These are phyloP conservation scores for Ilex asprella DNA, from an alignment of 257 asterid species.

Conservation along the genomic window DNA sequence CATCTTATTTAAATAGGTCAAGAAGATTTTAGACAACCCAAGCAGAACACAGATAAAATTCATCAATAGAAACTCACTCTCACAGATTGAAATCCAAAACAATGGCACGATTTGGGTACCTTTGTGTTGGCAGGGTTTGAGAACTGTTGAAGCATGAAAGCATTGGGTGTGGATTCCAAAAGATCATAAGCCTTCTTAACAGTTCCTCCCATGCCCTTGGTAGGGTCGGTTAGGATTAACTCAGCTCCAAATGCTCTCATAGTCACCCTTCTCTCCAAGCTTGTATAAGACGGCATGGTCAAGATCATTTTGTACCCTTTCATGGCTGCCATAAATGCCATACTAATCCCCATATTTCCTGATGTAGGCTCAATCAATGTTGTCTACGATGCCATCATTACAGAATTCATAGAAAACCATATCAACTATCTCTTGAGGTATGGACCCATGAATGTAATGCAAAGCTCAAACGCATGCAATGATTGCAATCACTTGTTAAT, in stretches of 20 bases:
- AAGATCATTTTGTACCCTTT: slow-evolving; percentile 94
- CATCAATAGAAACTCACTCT: too few species aligned
- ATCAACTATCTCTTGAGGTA: too few species aligned
- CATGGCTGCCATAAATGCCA: slow-evolving; percentile 98
- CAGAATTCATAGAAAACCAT: too few species aligned
- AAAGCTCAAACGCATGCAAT: too few species aligned
- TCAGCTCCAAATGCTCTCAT: slow-evolving; percentile 98
- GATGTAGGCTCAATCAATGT: slow-evolving; percentile 95
- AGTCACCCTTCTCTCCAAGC: slow-evolving; percentile 86
- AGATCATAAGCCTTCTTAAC: slow-evolving; percentile 82
- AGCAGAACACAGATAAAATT: too few species aligned
- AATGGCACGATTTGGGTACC: slow-evolving; percentile 24
- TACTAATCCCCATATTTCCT: slow-evolving; percentile 96
- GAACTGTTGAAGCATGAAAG: slow-evolving; percentile 96
- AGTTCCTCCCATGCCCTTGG: slow-evolving; percentile 96
- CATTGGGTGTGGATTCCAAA: slow-evolving; percentile 64
- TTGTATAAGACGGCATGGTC: slow-evolving; percentile 98
- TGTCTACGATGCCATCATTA: slow-evolving; percentile 33
- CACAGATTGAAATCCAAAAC: too few species aligned
- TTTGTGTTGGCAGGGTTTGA: slow-evolving; percentile 85
- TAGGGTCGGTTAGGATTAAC: slow-evolving; percentile 76
- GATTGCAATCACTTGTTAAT: too few species aligned
- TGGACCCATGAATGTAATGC: too few species aligned
- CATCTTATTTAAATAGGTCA: too few species aligned
- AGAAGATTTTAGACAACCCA: too few species aligned